These are phyloP conservation scores for Scedosporium dehoogii DNA, from an alignment of 2,329 filamentous ascomycete genomes.

Conservation along the genomic window DNA sequence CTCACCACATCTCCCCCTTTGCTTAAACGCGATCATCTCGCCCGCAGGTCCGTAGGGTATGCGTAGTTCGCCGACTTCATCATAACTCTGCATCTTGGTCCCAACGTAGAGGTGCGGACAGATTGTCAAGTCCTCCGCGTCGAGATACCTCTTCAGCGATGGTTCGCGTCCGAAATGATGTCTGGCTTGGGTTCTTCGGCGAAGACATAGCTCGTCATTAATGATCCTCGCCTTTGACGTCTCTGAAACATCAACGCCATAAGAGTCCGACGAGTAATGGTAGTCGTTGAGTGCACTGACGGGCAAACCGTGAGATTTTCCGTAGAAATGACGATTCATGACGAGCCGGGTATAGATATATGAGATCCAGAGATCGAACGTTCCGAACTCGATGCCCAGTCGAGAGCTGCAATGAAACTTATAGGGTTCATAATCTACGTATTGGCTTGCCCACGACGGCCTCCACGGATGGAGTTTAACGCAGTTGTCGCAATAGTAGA, in stretches of 20 bases:
- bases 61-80: too few relatives aligned
- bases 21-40: background rate
- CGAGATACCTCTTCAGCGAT: too few relatives aligned
- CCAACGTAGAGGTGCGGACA: too few relatives aligned
- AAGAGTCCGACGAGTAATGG: background rate
- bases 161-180: too few relatives aligned
- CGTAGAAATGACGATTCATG: background rate
- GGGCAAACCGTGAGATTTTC: background rate
- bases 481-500: background rate
- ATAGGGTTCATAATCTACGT: background rate
- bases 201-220: background rate
- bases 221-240: background rate
- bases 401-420: background rate
- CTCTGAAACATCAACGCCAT: background rate
- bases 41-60: background rate
- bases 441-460: background rate
- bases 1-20: background rate
- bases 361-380: background rate
- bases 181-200: too few relatives aligned
- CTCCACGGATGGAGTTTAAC: background rate
- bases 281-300: too few relatives aligned
- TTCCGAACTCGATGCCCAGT: background rate
- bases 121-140: too few relatives aligned
- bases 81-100: too few relatives aligned
- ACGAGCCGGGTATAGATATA: background rate